Conservation (phyloP, 1,139 yeast species). For the Geotrichum siamense region DNA sequence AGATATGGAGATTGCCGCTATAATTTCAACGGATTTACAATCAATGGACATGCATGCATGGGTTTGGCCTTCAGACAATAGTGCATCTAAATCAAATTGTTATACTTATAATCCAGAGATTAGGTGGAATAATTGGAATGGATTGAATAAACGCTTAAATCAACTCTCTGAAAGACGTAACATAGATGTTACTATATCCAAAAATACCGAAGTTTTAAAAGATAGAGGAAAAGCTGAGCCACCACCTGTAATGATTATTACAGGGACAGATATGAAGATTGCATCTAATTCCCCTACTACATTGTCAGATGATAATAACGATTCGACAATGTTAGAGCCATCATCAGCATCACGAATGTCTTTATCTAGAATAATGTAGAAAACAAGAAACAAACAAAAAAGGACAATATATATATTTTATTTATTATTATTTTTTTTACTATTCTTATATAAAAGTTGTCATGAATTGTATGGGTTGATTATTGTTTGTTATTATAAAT, state of each 20-base stretch:
- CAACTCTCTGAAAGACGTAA: neutral
- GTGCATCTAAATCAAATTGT: neutral
- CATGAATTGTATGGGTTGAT: too few relatives aligned
- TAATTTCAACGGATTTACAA: constrained; percentile 27
- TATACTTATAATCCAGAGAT: neutral
- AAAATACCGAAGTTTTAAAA: neutral
- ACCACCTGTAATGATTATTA: constrained; percentile 1
- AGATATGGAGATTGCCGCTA: constrained; percentile 26
- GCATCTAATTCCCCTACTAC: neutral
- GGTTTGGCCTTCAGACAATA: constrained; percentile 21
- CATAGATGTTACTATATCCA: too few relatives aligned
- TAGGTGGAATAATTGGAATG: constrained; percentile 2
- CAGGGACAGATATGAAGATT: neutral
- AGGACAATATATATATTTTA: too few relatives aligned
- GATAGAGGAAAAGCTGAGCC: neutral
- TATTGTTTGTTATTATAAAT: too few relatives aligned
- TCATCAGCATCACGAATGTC: constrained; percentile 10
- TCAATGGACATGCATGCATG: constrained; percentile 24
- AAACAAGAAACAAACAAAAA: too few relatives aligned
- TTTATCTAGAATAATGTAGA: constrained; percentile 5
- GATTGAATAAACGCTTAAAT: neutral
- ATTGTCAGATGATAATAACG: neutral
- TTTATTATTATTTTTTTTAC: too few relatives aligned
- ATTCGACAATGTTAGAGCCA: constrained; percentile 1
- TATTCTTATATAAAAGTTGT: too few relatives aligned